Base-by-base conservation (phyloP, 768 basidiomycete genomes). In the Lyophyllum decastes region DNA sequence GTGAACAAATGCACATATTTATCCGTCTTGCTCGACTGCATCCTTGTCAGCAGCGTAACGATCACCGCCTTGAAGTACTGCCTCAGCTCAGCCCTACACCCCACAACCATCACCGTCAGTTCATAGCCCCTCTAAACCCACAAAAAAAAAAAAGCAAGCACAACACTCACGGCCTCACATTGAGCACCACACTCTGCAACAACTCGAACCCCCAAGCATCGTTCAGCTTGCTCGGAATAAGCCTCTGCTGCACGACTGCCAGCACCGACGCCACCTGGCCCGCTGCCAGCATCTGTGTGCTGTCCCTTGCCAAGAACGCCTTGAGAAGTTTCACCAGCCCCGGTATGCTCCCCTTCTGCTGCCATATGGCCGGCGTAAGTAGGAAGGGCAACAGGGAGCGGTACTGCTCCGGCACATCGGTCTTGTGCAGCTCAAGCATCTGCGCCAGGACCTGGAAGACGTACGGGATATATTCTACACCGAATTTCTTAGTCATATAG, bases 401-500 rank as follows among this genome's bases (percentile, higher is more conserved):
- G 74, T 98, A 99, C 54, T 89, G 83, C 0, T 77, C 72, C 1
- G 96, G 94, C 2, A 95, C 78, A 7, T 80, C 77, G 2, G 71
- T 66, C 1, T 70, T 74, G 63, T 96, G 95, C 2, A 93, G 75
- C 61, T 94, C 90, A 27, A 99, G 88, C 82, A 99, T 94, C 67
- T 98, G 97, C 0, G 95, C 90, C 45, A 98, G 85, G 63, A 99
- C 84, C 68, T 99, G 97, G 81, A 98, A 98, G 54, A 92, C 90
- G 70, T 97, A 99, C 4, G 97, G 96, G 47, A 98, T 88, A 68
- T 97, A 98, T 76, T 98, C 96, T 95, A 71, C 3, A 22, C 9
- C 12, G 40, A 34, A n/a, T 40, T 33, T 12, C 61, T 26, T 47
- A n/a, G 14, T 12, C 2, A 34, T 41, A 40, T 26, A 21, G 48